Conservation (phyloP, 345 rosid species). For the Cardamine occulta region DNA sequence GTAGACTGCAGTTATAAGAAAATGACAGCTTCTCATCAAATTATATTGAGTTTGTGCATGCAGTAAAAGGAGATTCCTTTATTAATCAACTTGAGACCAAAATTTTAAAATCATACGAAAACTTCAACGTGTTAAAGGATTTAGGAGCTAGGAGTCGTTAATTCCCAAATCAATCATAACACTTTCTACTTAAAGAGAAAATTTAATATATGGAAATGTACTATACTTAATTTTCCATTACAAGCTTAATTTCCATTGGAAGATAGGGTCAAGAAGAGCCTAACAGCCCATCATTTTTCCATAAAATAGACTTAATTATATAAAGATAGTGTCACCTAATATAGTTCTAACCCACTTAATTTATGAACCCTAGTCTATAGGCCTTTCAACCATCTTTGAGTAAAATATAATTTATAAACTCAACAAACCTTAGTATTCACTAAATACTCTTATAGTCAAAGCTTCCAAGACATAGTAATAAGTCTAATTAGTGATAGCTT, state of each 20-base stretch:
- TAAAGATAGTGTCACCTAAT: constrained; percentile 9
- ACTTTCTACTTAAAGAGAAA: neutral
- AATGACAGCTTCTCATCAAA: constrained; percentile 34
- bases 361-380: constrained; percentile 21
- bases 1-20: constrained; percentile 33
- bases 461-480: constrained; percentile 4
- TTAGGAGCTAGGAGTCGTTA: neutral
- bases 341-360: constrained; percentile 7
- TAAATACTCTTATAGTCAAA: constrained; percentile 8
- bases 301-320: constrained; percentile 7
- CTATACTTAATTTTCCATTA: neutral
- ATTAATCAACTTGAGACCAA: neutral
- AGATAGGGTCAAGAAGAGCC: constrained; percentile 27
- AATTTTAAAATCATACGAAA: neutral
- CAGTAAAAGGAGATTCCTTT: constrained; percentile 32
- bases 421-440: constrained; percentile 26
- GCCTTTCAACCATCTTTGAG: constrained; percentile 2
- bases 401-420: constrained; percentile 12
- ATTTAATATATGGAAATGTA: neutral
- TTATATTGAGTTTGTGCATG: constrained; percentile 31
- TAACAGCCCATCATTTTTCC: constrained; percentile 32
- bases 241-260: neutral
- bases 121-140: neutral
- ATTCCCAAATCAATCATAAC: neutral
- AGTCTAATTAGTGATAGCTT: constrained; percentile 23